Base-by-base conservation (phyloP, 2,329 filamentous ascomycete genomes). In the Neobulgaria alba region DNA sequence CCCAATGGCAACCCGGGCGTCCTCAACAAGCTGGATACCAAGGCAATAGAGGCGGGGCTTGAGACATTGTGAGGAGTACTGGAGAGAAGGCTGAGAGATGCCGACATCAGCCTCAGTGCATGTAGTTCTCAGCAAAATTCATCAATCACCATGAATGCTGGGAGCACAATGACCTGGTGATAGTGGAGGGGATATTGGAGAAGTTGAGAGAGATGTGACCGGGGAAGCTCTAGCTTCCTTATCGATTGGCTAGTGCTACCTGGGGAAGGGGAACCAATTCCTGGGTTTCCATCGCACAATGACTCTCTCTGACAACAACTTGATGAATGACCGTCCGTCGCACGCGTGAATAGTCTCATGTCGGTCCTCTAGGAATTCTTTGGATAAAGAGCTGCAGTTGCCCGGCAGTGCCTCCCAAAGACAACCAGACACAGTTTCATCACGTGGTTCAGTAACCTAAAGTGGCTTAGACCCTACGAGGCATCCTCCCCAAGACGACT, bases 91-190 rank as follows among this genome's bases (percentile, higher is more conserved):
- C 29, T 49, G 29, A 36, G 43, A 47, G 52, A 42, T 36, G 45
- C 43, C 53, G 56, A 60, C 57, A 60, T 60, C 51, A 57, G 55
- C 55, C 42, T 48, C 33, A 30, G 38, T 43, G 17, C 17, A 21
- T 33, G 14, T 7, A 21, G 3, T 15, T 23, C 18, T 33, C 15
- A 2, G 10, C 12, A 39, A 32, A 19, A 21, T 10, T 26, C 37
- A 39, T 39, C 10, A 39, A 39, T 5, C 73, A 85, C 58, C 63
- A 90, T 92, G 85, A 92, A 92, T 75, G 85, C 85, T 63, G 85
- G 90, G 85, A 12, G 23, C 12, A 12, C 7, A 26, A 7, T 7
- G 23, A 26, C 12, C 12, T 12, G 7, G 23, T 26, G 23, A 26
- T 12, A 12, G 23, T 12, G 23, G 23, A 12, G 23, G 23, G 7